phyloP scores from a whole-genome alignment of 2,329 filamentous ascomycete species.

The Curvularia spicifera region DNA sequence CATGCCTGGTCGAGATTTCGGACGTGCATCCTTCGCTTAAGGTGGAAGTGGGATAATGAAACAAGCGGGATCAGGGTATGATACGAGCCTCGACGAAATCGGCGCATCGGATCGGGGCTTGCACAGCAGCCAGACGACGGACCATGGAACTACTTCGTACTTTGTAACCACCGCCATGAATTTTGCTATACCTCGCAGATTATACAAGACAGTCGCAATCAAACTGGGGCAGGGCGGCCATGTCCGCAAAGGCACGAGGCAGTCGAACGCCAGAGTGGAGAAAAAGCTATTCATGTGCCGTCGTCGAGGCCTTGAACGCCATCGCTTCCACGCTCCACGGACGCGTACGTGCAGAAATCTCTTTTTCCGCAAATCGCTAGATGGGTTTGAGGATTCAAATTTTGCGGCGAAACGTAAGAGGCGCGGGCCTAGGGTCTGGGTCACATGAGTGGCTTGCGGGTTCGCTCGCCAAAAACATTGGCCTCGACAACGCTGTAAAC shows the following conservation, averaged over 20 bases:
- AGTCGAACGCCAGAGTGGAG: conserved; percentile 24
- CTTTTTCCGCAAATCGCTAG: conserved; percentile 17
- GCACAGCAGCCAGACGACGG: conserved; percentile 12
- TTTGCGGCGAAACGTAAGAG: conserved; percentile 23
- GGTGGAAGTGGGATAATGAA: conserved; percentile 15
- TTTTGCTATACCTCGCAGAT: not conserved
- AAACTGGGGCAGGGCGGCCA: conserved; percentile 10
- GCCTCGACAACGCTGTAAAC: too few species aligned
- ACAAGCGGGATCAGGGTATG: conserved; percentile 4
- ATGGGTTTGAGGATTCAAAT: conserved; percentile 16
- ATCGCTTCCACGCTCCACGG: conserved; percentile 7
- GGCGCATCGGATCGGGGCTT: conserved; percentile 18
- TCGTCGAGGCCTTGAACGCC: not conserved
- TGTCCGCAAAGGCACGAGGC: conserved; percentile 17
- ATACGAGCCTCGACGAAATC: conserved; percentile 5
- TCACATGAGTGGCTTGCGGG: conserved; percentile 16
- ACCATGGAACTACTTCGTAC: not conserved
- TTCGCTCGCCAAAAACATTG: too few species aligned
- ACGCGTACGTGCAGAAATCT: conserved; percentile 14
- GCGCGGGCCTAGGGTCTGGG: conserved; percentile 13
- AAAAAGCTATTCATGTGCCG: conserved; percentile 13
- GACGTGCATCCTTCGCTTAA: conserved; percentile 18
- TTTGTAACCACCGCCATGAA: not conserved
- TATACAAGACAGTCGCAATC: not conserved
- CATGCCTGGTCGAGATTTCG: conserved; percentile 21